Conservation (phyloP, 2,329 filamentous ascomycete genomes). For the Magnaporthiopsis poae region DNA sequence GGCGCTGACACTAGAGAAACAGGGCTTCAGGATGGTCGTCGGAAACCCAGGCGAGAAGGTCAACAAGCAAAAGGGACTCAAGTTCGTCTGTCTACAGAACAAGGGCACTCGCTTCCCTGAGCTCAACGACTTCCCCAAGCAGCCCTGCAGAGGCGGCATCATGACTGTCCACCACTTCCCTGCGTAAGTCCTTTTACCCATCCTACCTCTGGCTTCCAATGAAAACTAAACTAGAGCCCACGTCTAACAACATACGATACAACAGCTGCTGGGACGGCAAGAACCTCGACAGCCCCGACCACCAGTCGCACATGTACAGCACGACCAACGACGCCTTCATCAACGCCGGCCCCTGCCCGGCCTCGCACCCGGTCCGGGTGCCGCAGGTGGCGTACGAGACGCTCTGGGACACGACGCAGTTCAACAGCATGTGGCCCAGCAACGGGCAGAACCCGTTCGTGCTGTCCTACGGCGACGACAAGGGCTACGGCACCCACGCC, state of each 20-base stretch:
- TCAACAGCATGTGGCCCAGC: slow-evolving; percentile 27
- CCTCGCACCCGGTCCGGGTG: slow-evolving; percentile 22
- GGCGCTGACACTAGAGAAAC: background rate
- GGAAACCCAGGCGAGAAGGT: slow-evolving; percentile 24
- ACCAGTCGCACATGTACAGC: slow-evolving; percentile 27
- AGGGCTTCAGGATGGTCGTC: slow-evolving; percentile 36
- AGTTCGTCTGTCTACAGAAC: slow-evolving; percentile 31
- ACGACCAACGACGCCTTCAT: slow-evolving; percentile 19
- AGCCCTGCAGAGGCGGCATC: slow-evolving; percentile 29
- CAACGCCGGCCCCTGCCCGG: slow-evolving; percentile 17
- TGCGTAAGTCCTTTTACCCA: slow-evolving; percentile 17
- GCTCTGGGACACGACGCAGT: slow-evolving; percentile 32
- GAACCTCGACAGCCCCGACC: slow-evolving; percentile 43
- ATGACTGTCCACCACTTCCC: slow-evolving; percentile 33
- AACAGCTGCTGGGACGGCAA: slow-evolving; percentile 50
- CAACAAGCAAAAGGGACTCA: slow-evolving; percentile 26
- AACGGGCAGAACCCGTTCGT: slow-evolving; percentile 23
- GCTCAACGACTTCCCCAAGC: slow-evolving; percentile 28
- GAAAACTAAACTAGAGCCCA: too few species aligned
- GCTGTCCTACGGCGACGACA: slow-evolving; percentile 18
- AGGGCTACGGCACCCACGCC: slow-evolving; percentile 22
- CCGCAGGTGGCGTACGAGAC: slow-evolving; percentile 32
- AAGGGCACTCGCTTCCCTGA: slow-evolving; percentile 30
- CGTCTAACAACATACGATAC: background rate
- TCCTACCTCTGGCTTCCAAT: background rate